Evolutionary conservation across 768 basidiomycete genomes (phyloP).

Genomic region (Lepiota venenata): DNA sequence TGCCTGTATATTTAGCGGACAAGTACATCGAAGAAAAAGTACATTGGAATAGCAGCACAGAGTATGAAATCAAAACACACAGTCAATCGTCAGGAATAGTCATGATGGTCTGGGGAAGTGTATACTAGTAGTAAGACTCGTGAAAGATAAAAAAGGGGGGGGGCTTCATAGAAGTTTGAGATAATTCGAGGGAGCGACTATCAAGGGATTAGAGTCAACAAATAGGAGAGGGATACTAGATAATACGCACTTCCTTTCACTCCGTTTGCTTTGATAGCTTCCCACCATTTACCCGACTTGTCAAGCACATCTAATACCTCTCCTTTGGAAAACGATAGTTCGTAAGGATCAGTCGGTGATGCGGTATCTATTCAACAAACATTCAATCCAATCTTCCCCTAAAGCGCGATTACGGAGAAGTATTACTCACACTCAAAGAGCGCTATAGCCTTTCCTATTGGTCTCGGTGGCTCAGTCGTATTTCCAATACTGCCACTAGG

Average conservation of each 20-base stretch:
- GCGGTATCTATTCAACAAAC: slow-evolving; percentile 54
- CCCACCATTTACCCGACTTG: slow-evolving; percentile 84
- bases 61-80: neutral
- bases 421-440: slow-evolving; percentile 4
- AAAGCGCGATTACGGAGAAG: neutral
- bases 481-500: neutral
- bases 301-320: slow-evolving; percentile 83
- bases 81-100: neutral
- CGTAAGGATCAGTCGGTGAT: slow-evolving; percentile 76
- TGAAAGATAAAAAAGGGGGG: neutral
- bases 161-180: slow-evolving; percentile 14
- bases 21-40: no score
- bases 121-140: no score
- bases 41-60: no score
- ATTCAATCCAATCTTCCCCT: neutral
- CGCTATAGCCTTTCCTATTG: neutral
- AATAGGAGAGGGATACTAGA: neutral
- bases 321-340: slow-evolving; percentile 82
- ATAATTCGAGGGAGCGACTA: slow-evolving; percentile 42
- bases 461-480: neutral
- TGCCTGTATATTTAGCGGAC: no score
- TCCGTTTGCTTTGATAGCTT: slow-evolving; percentile 66
- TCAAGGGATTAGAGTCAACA: neutral
- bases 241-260: slow-evolving; percentile 56
- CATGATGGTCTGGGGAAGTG: neutral